Evolutionary conservation across 2,329 filamentous ascomycete species (phyloP).

Genomic region (Ambrosiella cleistominuta): DNA sequence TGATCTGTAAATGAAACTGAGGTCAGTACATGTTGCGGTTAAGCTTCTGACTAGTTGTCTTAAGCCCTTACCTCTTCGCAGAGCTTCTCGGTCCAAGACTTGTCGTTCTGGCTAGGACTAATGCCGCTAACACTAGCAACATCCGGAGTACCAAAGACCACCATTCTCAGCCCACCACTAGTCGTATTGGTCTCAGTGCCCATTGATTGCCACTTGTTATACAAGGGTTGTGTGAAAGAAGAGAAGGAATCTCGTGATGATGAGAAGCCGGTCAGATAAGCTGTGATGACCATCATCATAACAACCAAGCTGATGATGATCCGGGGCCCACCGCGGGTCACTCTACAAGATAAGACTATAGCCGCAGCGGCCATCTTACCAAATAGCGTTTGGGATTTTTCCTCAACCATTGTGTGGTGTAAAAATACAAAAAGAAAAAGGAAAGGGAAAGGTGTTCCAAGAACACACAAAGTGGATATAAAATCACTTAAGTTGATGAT

Average conservation of each 20-base stretch:
- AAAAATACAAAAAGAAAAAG: neutral
- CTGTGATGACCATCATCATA: constrained; percentile 17
- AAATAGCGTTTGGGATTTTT: constrained; percentile 4
- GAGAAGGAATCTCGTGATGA: constrained; percentile 4
- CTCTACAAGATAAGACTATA: constrained; percentile 23
- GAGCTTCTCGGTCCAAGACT: constrained; percentile 31
- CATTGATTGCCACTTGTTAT: constrained; percentile 16
- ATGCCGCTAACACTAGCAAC: constrained; percentile 19
- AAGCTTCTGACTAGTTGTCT: neutral
- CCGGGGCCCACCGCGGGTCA: constrained; percentile 23
- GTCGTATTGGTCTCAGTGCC: constrained; percentile 15
- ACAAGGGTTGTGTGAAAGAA: constrained; percentile 11
- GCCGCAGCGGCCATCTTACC: constrained; percentile 1
- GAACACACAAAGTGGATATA: neutral
- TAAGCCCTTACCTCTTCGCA: constrained; percentile 26
- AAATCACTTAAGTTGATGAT: neutral
- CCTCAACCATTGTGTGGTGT: constrained; percentile 3
- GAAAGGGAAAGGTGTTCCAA: neutral
- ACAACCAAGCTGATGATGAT: constrained; percentile 18
- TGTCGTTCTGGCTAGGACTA: constrained; percentile 7
- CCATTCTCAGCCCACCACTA: constrained; percentile 27
- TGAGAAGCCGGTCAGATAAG: constrained; percentile 15
- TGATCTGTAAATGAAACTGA: constrained; percentile 21
- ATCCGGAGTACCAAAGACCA: constrained; percentile 33
- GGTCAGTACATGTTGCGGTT: neutral